Evolutionary conservation across 768 basidiomycete genomes (phyloP).

Genomic region (Chalciporus piperatus): DNA sequence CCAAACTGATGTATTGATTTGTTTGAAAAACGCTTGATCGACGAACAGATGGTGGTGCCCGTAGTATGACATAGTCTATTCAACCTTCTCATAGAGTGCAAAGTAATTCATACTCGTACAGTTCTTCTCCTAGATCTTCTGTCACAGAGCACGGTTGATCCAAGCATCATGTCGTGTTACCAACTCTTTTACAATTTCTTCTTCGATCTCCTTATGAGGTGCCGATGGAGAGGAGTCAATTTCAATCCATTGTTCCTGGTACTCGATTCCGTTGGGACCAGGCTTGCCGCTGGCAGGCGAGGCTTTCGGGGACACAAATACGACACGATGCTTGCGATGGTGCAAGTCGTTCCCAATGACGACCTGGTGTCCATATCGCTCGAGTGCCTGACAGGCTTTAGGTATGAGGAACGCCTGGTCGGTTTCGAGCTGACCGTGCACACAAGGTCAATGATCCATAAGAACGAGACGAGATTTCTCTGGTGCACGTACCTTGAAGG

Average conservation of each 20-base stretch:
- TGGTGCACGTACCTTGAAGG: slow-evolving; percentile 78
- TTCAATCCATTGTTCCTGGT: slow-evolving; percentile 61
- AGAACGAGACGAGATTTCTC: not conserved
- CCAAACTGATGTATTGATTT: too few species aligned
- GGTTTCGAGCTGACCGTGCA: slow-evolving; percentile 76
- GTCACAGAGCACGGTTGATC: slow-evolving; percentile 37
- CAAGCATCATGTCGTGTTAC: slow-evolving; percentile 71
- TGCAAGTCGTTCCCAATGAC: slow-evolving; percentile 97
- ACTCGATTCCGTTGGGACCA: slow-evolving; percentile 30
- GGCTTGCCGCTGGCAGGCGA: slow-evolving; percentile 10
- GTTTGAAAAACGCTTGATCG: too few species aligned
- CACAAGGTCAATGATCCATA: slow-evolving; percentile 2
- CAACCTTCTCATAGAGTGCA: too few species aligned
- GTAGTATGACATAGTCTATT: too few species aligned
- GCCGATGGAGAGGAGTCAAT: slow-evolving; percentile 45
- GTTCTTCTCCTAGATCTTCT: not conserved
- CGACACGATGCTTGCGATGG: slow-evolving; percentile 86
- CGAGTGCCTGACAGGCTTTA: slow-evolving; percentile 83
- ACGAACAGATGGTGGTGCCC: too few species aligned
- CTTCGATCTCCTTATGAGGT: slow-evolving; percentile 79
- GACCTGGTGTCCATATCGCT: slow-evolving; percentile 94
- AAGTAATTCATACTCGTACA: not conserved
- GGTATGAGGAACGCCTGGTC: slow-evolving; percentile 81
- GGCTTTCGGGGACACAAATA: slow-evolving; percentile 68
- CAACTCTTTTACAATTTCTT: slow-evolving; percentile 80